Conservation (phyloP, 2,329 filamentous ascomycete species). For the Knufia fluminis region DNA sequence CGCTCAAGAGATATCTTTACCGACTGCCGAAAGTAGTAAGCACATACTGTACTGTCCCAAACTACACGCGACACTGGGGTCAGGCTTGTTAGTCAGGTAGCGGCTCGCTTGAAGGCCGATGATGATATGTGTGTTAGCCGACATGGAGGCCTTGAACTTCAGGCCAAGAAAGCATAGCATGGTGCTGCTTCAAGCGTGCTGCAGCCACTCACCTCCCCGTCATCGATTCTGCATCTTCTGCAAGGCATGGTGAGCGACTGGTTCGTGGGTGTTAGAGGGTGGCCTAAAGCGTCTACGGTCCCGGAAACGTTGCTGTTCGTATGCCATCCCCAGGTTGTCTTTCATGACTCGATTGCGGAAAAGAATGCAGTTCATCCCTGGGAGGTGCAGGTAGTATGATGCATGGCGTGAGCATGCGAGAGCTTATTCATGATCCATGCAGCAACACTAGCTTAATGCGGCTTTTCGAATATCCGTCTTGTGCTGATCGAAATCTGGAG, state of each 20-base stretch:
- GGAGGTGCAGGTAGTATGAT: neutral
- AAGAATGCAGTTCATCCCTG: neutral
- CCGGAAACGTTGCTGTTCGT: neutral
- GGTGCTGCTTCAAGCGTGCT: neutral
- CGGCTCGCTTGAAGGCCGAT: neutral
- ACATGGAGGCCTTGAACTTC: constrained; percentile 3
- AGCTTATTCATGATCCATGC: neutral
- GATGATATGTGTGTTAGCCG: neutral
- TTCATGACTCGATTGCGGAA: neutral
- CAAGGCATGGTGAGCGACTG: no score
- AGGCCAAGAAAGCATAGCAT: neutral
- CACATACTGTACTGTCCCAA: no score
- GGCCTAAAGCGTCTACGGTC: no score
- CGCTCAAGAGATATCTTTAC: neutral
- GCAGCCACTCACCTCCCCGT: neutral
- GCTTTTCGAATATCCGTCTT: neutral
- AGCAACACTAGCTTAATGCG: neutral
- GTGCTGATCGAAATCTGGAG: neutral
- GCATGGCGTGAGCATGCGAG: neutral
- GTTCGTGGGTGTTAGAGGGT: no score
- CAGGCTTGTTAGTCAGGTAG: no score
- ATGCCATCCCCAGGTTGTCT: neutral
- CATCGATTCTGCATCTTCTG: no score
- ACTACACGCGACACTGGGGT: no score
- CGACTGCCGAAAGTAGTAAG: neutral